Evolutionary conservation across 306 rosid genomes (phyloP).

Genomic region (Morella rubra): DNA sequence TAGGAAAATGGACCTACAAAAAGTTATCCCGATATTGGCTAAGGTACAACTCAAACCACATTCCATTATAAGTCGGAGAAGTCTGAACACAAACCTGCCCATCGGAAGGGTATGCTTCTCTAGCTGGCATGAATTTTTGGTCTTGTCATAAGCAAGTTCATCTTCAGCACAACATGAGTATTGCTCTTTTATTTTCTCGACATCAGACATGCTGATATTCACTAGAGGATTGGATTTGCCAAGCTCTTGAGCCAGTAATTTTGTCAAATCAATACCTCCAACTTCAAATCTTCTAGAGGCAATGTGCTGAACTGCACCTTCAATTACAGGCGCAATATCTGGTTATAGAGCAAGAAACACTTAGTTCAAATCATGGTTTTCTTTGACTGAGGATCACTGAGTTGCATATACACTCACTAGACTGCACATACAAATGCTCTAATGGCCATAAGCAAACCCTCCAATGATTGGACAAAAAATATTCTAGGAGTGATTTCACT

Average conservation of each 20-base stretch:
- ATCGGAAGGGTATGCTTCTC: slow-evolving; percentile 95
- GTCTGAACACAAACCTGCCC: slow-evolving; percentile 75
- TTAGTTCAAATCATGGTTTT: slow-evolving; percentile 14
- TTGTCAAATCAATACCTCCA: slow-evolving; percentile 89
- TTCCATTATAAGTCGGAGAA: not conserved
- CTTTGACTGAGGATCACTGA: slow-evolving; percentile 13
- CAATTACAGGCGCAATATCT: slow-evolving; percentile 98
- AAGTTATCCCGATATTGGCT: too few species aligned
- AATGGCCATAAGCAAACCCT: not conserved
- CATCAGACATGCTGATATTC: slow-evolving; percentile 67
- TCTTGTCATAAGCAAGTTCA: slow-evolving; percentile 79
- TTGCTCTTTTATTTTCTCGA: slow-evolving; percentile 86
- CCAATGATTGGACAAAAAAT: not conserved
- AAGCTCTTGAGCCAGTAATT: slow-evolving; percentile 83
- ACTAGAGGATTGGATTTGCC: slow-evolving; percentile 73
- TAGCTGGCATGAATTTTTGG: slow-evolving; percentile 49
- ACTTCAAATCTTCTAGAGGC: slow-evolving; percentile 94
- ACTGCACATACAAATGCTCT: not conserved
- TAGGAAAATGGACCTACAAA: not conserved
- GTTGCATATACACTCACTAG: slow-evolving; percentile 10
- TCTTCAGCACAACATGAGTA: slow-evolving; percentile 94
- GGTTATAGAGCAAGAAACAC: slow-evolving; percentile 29
- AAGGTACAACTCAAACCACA: not conserved
- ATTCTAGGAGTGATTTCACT: not conserved
- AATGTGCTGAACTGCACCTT: slow-evolving; percentile 99